These are phyloP conservation scores for Eucalyptus rudis DNA, from an alignment of 345 rosid species.

Conservation along the genomic window DNA sequence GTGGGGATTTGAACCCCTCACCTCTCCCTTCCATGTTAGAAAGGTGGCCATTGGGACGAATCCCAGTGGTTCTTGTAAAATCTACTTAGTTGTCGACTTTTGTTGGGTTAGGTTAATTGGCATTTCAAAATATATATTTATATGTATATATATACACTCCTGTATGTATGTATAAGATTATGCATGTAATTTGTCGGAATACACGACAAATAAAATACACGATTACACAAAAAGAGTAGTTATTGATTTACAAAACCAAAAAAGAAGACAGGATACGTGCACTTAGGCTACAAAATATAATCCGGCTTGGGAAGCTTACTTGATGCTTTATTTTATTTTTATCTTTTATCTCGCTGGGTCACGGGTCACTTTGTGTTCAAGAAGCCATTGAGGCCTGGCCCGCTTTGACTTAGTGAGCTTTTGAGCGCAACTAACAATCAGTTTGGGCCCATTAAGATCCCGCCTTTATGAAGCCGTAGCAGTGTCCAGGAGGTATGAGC, in stretches of 20 bases:
- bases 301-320: not conserved
- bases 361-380: not conserved
- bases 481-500: not conserved
- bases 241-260: not conserved
- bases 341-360: too few species aligned
- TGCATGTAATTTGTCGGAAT: not conserved
- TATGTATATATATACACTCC: too few species aligned
- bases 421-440: not conserved
- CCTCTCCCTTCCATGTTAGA: too few species aligned
- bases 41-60: too few species aligned
- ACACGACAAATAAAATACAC: not conserved
- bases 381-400: not conserved
- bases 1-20: too few species aligned
- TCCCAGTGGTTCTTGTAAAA: not conserved
- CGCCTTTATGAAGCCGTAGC: not conserved
- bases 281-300: not conserved
- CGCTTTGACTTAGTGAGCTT: not conserved
- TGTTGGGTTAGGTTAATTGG: not conserved
- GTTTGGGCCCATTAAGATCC: not conserved
- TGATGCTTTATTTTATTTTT: too few species aligned
- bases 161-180: not conserved
- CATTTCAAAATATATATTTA: not conserved
- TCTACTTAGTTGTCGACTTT: not conserved
- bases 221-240: not conserved
- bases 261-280: not conserved